phyloP scores from a whole-genome alignment of 257 asterid genomes.

The Galeopsis tetrahit region DNA sequence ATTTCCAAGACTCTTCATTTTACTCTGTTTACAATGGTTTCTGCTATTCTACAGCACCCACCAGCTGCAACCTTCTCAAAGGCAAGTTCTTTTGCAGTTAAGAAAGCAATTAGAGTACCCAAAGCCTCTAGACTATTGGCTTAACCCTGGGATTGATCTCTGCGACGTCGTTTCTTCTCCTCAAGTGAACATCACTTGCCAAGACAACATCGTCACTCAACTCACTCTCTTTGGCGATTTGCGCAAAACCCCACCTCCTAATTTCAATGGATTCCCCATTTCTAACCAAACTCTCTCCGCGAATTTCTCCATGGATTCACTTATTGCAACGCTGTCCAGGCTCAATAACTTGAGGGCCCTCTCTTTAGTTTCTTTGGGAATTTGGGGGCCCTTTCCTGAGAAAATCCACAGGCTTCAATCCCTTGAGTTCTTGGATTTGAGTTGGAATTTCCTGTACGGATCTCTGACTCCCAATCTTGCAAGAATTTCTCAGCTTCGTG shows the following conservation, averaged over 20 bases:
- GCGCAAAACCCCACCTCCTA: conserved; percentile 33
- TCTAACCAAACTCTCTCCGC: conserved; percentile 46
- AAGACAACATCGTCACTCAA: conserved; percentile 47
- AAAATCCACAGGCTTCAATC: conserved; percentile 58
- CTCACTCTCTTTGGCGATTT: conserved; percentile 53
- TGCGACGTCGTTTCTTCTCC: conserved; percentile 52
- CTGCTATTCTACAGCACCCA: conserved; percentile 46
- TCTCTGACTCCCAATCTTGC: conserved; percentile 53
- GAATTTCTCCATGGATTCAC: conserved; percentile 70
- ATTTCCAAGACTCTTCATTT: conserved; percentile 33
- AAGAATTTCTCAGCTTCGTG: conserved; percentile 48
- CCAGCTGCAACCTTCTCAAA: conserved; percentile 63
- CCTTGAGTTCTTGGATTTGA: conserved; percentile 59
- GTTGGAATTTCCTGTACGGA: conserved; percentile 65
- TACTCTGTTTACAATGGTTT: conserved; percentile 45
- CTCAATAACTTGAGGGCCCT: conserved; percentile 53
- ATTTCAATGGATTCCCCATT: conserved; percentile 51
- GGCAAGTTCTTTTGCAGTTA: conserved; percentile 62
- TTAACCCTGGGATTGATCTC: conserved; percentile 39
- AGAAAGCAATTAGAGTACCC: conserved; percentile 74
- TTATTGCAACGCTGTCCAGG: conserved; percentile 64
- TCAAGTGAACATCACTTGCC: conserved; percentile 58
- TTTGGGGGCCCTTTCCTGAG: conserved; percentile 69
- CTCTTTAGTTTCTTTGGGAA: conserved; percentile 60
- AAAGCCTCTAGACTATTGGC: conserved; percentile 52